Evolutionary conservation across 1,284 basidiomycete genomes (phyloP), one percentile per base, ranked within the genome.

Genomic region (Irpex sp.): DNA sequence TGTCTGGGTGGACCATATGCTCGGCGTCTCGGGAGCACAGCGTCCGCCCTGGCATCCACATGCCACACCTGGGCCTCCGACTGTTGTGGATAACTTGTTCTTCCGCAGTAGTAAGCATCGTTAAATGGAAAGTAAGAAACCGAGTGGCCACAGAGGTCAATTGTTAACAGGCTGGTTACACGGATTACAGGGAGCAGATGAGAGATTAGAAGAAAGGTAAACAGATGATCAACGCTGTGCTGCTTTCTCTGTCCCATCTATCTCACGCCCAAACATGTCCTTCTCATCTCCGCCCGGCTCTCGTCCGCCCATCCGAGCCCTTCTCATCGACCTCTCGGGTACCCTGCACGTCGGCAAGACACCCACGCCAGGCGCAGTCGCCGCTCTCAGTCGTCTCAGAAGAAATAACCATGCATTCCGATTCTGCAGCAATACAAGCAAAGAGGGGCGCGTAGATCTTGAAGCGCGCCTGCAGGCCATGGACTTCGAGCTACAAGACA

Each of bases 291-390:
- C 17, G 49, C 13, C 49, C 21, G 49, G 13, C 53, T 35, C 53
- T 5, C 60, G 63, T 33, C 81, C 81, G 8, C 59, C 64, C 11
- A 77, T 86, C 43, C 72, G 73, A 3, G 87, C 81, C 0, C 68
- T 91, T 0, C 80, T 91, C 26, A 82, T 90, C 63, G 89, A 91
- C 67, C 79, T 90, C 13, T 89, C 86, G 9, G 90, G 90, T 0
- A 92, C 86, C 1, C 73, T 92, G 3, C 83, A 89, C 60, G 74
- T 88, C 55, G 88, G 85, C 37, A 72, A 77, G 1, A 72, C 72
- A 0, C 77, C 86, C 0, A 87, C 81, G 0, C 78, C 78, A 0
- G 71, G 77, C 13, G 87, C 89, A 0, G 79, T 81, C 0, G 66
- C 76, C 0, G 86, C 88, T 0, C 71, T 91, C 13, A 69, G 74